Evolutionary conservation across 176 grass and related monocot species (phyloP).

Genomic region (Pharus latifolius): DNA sequence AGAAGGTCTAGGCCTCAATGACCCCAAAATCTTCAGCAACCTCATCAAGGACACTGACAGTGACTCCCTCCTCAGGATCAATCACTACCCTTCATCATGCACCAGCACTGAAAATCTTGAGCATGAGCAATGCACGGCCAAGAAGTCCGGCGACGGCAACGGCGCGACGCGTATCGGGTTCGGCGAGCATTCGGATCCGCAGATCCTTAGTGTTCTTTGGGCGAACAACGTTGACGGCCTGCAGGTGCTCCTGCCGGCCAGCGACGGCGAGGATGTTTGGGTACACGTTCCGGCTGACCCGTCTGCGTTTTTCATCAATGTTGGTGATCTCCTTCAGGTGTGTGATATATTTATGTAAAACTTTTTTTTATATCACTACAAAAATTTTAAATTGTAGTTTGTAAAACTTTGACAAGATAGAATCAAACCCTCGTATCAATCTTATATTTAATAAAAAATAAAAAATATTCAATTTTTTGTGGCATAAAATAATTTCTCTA

Average conservation of each 20-base stretch:
- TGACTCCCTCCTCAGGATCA: constrained; percentile 84
- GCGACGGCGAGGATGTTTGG: constrained; percentile 18
- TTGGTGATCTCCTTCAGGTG: constrained; percentile 88
- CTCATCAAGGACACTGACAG: constrained; percentile 45
- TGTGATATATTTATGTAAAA: not conserved
- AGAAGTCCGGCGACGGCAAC: not conserved
- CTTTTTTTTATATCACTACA: not conserved
- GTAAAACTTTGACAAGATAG: not conserved
- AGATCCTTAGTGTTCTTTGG: constrained; percentile 71
- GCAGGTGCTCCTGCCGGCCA: constrained; percentile 36
- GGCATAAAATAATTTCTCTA: not conserved
- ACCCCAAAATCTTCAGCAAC: constrained; percentile 34
- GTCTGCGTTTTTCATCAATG: constrained; percentile 60
- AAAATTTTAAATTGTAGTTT: too few relatives aligned
- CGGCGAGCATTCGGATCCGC: constrained; percentile 87
- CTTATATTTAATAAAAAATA: too few relatives aligned
- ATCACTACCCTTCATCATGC: constrained; percentile 53
- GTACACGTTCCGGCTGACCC: constrained; percentile 57
- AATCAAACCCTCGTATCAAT: too few relatives aligned
- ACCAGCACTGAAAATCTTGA: too few relatives aligned
- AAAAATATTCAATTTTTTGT: not conserved
- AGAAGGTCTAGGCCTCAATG: constrained; percentile 57
- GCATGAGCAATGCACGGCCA: not conserved
- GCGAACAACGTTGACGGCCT: constrained; percentile 76
- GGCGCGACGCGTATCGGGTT: constrained; percentile 36